A percentile compares a stretch with the other conserved stretches of the same genome.
phyloP scores from a whole-genome alignment of 1,284 basidiomycete genomes.

The Sanguinoderma infundibulare region DNA sequence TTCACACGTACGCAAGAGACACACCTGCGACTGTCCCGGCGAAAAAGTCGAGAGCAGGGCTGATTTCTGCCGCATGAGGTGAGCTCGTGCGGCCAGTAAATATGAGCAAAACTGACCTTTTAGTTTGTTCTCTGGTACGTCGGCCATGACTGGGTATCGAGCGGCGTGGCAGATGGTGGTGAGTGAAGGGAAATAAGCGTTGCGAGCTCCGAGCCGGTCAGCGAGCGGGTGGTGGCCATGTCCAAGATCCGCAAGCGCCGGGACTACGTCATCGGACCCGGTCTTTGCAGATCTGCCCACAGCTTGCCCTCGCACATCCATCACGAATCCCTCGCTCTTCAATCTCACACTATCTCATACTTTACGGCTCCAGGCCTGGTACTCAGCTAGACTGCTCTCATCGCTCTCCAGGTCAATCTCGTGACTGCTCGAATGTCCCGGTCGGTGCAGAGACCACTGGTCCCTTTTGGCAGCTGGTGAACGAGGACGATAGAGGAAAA shows the following conservation, averaged over 20 bases:
- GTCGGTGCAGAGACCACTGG: too few relatives aligned
- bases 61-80: conserved; percentile 34
- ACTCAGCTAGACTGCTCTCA: too few relatives aligned
- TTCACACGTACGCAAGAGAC: background rate
- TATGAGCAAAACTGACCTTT: conserved; percentile 2
- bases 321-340: background rate
- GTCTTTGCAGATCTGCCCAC: background rate
- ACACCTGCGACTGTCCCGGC: conserved; percentile 74
- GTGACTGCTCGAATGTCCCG: too few relatives aligned
- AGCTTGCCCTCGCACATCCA: background rate
- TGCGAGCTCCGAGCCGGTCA: conserved; percentile 4
- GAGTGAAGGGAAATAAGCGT: background rate
- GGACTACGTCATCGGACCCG: too few relatives aligned
- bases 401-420: too few relatives aligned
- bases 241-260: conserved; percentile 5
- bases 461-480: too few relatives aligned
- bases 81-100: background rate
- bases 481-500: too few relatives aligned
- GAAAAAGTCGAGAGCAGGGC: conserved; percentile 67
- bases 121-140: background rate
- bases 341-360: background rate
- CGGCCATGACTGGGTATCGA: conserved; percentile 3
- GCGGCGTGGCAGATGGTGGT: background rate
- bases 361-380: too few relatives aligned
- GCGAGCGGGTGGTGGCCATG: conserved; percentile 13